Base-by-base conservation (phyloP, 352 stramenopile genomes). In the Phytophthora meadii region DNA sequence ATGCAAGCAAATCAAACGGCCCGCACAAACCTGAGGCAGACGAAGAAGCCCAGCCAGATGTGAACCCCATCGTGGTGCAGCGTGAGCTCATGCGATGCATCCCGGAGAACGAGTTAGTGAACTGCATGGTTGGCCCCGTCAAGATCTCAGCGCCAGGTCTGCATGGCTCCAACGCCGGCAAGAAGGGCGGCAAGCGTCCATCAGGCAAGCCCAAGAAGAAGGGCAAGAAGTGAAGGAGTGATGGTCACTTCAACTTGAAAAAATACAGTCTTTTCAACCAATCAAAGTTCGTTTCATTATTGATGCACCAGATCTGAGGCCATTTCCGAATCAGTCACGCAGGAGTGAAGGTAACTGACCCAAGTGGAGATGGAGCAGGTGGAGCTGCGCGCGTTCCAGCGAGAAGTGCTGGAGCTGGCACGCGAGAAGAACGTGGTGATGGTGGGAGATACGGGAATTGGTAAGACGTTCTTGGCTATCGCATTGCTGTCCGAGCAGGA, bases 61-160 rank as follows among this genome's bases (percentile, higher is more conserved):
- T 91, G 47, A 87, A 93, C 46, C 82, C 81, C 17, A 22, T 89
- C 32, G 58, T 89, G 37, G 76, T 87, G 53, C 88, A 97, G 74
- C 89, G 88, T 34, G 88, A 96, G 68, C 83, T 97, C 22, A 93
- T 98, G 72, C 94, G 94, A 40, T 90, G 70, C 56, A 88, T 98
- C 37, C 71, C 76, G 0, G 93, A 98, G 62, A 94, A 90, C 41
- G 91, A 98, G 39, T 55, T 97, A 22, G 78, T 98, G 28, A 88
- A 82, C 49, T 94, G 88, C 48, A 97, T 98, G 76, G 83, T 98
- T 12, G 93, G 93, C 0, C 89, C 94, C 9, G 88, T 97, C 24
- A 97, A 97, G 61, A 78, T 98, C 54, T 89, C 83, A 2, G 88
- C 84, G 2, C 85, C 90, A 1, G 92, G 90, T 22, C 55, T 92